Conservation (phyloP, 2,329 filamentous ascomycete genomes). For the Sporothrix luriei region DNA sequence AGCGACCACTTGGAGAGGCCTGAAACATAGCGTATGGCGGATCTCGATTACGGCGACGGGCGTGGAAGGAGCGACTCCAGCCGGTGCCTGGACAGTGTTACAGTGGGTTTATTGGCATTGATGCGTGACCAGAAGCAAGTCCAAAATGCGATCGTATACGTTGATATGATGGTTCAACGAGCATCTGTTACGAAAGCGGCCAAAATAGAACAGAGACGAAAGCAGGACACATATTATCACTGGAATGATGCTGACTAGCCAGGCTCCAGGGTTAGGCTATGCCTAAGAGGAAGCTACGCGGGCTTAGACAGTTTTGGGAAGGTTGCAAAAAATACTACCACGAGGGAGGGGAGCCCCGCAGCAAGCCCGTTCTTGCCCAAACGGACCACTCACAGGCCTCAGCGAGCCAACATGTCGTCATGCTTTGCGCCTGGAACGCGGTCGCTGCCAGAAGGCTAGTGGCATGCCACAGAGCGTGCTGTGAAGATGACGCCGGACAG, state of each 20-base stretch:
- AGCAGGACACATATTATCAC: not conserved
- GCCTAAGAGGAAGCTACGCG: not conserved
- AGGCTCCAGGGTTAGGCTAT: not conserved
- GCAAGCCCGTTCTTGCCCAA: not conserved
- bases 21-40: conserved; percentile 1
- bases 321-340: no score
- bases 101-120: no score
- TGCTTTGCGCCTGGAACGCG: conserved; percentile 29
- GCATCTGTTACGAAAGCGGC: not conserved
- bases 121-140: not conserved
- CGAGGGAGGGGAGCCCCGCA: not conserved
- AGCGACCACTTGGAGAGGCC: no score
- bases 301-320: no score
- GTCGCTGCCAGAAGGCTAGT: conserved; percentile 22
- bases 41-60: conserved; percentile 1
- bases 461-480: conserved; percentile 22
- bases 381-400: conserved; percentile 34
- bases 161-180: no score
- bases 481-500: not conserved
- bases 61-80: conserved; percentile 8
- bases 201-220: not conserved
- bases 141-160: not conserved
- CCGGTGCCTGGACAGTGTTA: not conserved
- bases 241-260: conserved; percentile 19
- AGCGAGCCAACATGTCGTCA: conserved; percentile 36